Percentiles rank a stretch among this genome's conserved stretches.
phyloP scores from a whole-genome alignment of 495 filamentous ascomycete genomes.

The Cairneyella variabilis region DNA sequence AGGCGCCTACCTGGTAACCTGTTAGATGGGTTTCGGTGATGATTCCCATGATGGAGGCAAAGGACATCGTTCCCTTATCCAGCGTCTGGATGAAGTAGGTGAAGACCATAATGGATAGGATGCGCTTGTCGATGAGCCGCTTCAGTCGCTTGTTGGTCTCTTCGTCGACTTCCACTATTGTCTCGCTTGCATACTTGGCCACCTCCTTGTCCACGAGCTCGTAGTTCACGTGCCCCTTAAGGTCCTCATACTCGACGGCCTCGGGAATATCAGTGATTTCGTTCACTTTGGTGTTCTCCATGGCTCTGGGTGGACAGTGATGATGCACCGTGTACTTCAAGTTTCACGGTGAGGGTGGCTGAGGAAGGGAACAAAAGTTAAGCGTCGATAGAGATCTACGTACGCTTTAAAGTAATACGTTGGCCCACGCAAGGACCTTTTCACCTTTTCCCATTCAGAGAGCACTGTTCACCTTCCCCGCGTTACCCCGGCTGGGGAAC shows the following conservation, averaged over 20 bases:
- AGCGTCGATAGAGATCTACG: too few relatives aligned
- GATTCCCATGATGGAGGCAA: conserved; percentile 55
- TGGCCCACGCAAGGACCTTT: too few relatives aligned
- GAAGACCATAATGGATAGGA: conserved; percentile 36
- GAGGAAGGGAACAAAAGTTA: too few relatives aligned
- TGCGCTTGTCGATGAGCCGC: conserved; percentile 33
- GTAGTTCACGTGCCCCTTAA: conserved; percentile 13
- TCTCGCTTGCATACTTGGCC: conserved; percentile 38
- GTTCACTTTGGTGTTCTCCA: background rate
- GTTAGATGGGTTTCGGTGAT: conserved; percentile 38
- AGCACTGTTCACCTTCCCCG: background rate
- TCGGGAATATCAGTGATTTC: conserved; percentile 1
- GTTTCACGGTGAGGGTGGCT: too few relatives aligned
- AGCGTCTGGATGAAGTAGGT: conserved; percentile 55
- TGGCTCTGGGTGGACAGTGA: too few relatives aligned
- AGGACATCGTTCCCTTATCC: conserved; percentile 56
- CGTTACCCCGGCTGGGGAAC: background rate
- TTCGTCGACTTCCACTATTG: conserved; percentile 37
- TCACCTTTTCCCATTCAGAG: too few relatives aligned
- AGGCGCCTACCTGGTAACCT: conserved; percentile 30
- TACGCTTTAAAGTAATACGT: too few relatives aligned
- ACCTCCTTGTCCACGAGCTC: conserved; percentile 13
- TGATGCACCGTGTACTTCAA: too few relatives aligned
- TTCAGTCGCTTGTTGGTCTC: conserved; percentile 43
- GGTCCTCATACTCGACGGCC: background rate